A percentile compares a stretch with the other conserved stretches of the same genome.
Evolutionary conservation across 371 early-diverging fungal species (phyloP).

Genomic region (Neoconidiobolus thromboides): DNA sequence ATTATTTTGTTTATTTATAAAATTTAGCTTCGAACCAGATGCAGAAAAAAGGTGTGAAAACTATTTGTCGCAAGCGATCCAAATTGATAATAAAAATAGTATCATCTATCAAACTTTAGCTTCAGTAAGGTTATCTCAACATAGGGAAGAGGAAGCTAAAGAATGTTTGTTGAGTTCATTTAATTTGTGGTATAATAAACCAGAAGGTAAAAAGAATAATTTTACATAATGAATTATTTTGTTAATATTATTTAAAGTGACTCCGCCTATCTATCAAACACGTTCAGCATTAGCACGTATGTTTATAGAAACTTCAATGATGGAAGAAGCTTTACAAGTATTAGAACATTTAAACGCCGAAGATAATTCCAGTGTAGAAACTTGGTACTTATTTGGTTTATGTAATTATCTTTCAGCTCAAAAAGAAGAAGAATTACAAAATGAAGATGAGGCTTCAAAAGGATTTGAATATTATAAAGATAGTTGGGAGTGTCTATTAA

Average conservation of each 20-base stretch:
- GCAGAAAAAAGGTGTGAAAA: slow-evolving; percentile 72
- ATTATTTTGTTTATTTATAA: background rate
- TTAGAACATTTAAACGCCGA: slow-evolving; percentile 65
- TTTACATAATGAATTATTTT: background rate
- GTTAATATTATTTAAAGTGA: slow-evolving; percentile 9
- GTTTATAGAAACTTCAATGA: slow-evolving; percentile 57
- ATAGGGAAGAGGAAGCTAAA: slow-evolving; percentile 60
- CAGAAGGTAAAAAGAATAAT: slow-evolving; percentile 15
- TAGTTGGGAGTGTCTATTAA: slow-evolving; percentile 56
- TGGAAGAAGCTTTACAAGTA: slow-evolving; percentile 57
- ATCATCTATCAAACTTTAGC: slow-evolving; percentile 80
- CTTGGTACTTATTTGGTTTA: slow-evolving; percentile 89
- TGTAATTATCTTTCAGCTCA: slow-evolving; percentile 59
- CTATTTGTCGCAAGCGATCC: slow-evolving; percentile 41
- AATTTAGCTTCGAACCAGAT: slow-evolving; percentile 58
- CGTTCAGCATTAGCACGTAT: slow-evolving; percentile 58
- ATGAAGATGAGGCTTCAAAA: slow-evolving; percentile 15
- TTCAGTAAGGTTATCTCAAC: slow-evolving; percentile 75
- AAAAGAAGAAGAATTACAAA: slow-evolving; percentile 18
- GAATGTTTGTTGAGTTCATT: slow-evolving; percentile 41
- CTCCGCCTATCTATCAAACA: slow-evolving; percentile 58
- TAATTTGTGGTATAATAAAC: slow-evolving; percentile 51
- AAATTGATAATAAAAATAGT: slow-evolving; percentile 47
- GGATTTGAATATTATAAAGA: slow-evolving; percentile 29
- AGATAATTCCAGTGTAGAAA: slow-evolving; percentile 76